Conservation (phyloP, 352 stramenopile genomes). For the Phytophthora syringae region DNA sequence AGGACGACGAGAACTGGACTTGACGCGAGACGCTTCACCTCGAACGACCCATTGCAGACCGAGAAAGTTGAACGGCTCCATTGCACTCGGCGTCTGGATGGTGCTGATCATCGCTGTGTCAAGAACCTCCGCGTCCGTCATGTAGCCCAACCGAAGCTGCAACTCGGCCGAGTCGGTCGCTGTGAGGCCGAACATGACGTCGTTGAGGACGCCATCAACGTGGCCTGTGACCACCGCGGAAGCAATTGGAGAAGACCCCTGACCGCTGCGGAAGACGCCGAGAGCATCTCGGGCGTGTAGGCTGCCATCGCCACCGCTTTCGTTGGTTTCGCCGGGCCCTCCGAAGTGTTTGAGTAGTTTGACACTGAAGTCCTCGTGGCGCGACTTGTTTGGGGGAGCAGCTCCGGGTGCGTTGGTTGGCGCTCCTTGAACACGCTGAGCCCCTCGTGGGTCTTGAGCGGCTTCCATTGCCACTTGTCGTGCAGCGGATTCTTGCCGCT, state of each 20-base stretch:
- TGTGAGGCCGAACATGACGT: slow-evolving; percentile 48
- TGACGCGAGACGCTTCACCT: slow-evolving; percentile 24
- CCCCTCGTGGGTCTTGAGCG: slow-evolving; percentile 30
- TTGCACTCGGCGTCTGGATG: slow-evolving; percentile 24
- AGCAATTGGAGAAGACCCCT: slow-evolving; percentile 14
- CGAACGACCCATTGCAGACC: slow-evolving; percentile 41
- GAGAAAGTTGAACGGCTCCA: slow-evolving; percentile 40
- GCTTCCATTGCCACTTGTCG: slow-evolving; percentile 44
- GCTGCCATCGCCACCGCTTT: slow-evolving; percentile 38
- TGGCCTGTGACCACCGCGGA: slow-evolving; percentile 36
- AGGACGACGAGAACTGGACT: slow-evolving; percentile 16
- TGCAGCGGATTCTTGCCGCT: slow-evolving; percentile 29
- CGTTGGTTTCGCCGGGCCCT: slow-evolving; percentile 13
- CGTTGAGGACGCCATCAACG: slow-evolving; percentile 34
- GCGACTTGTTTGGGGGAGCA: slow-evolving; percentile 2
- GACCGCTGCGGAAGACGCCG: slow-evolving; percentile 8
- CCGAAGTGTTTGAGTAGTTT: not conserved
- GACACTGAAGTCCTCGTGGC: slow-evolving; percentile 8
- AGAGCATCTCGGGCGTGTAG: slow-evolving; percentile 26
- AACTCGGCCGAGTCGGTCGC: slow-evolving; percentile 36
- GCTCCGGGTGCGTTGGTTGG: slow-evolving; percentile 30
- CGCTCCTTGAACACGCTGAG: slow-evolving; percentile 45
- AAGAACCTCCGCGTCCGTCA: slow-evolving; percentile 32
- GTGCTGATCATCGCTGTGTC: slow-evolving; percentile 33
- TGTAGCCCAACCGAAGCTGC: slow-evolving; percentile 38